phyloP scores from a whole-genome alignment of 164 flowering plant genomes.

The Dillenia turbinata region DNA sequence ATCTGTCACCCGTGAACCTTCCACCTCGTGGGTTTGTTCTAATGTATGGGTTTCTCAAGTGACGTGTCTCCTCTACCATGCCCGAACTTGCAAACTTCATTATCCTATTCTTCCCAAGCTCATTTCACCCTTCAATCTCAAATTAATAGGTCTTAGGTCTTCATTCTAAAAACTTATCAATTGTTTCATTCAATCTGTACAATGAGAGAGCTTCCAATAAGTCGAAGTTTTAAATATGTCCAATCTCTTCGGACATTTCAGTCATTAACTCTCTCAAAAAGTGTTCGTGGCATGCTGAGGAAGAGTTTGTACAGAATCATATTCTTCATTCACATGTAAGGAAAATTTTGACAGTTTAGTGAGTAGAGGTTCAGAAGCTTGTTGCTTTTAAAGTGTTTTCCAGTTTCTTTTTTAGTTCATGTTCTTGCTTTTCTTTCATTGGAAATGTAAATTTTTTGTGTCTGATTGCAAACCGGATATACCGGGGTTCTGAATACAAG shows the following conservation, averaged over 20 bases:
- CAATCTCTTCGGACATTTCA: not conserved
- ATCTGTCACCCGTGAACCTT: slow-evolving; percentile 25
- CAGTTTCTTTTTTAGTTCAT: no score
- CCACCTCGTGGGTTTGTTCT: slow-evolving; percentile 57
- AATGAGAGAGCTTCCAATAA: slow-evolving; percentile 17
- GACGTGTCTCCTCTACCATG: slow-evolving; percentile 45
- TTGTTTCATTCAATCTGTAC: slow-evolving; percentile 10
- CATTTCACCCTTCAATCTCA: slow-evolving; percentile 23
- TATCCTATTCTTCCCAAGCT: slow-evolving; percentile 23
- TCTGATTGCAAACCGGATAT: no score
- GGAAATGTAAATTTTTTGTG: no score
- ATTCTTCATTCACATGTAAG: slow-evolving; percentile 33
- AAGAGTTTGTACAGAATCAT: slow-evolving; percentile 28
- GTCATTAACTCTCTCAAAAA: not conserved
- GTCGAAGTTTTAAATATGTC: slow-evolving; percentile 1
- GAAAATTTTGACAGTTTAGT: slow-evolving; percentile 33
- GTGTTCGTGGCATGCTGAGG: slow-evolving; percentile 1
- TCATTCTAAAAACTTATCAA: not conserved
- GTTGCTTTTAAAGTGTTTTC: no score
- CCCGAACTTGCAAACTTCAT: slow-evolving; percentile 22
- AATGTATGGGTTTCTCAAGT: slow-evolving; percentile 37
- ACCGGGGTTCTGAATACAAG: no score
- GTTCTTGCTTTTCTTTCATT: no score
- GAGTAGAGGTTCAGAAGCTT: no score
- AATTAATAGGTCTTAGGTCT: slow-evolving; percentile 18